These are phyloP conservation scores for Pilaira anomala DNA, from an alignment of 192 early-diverging fungal species.

Conservation along the genomic window DNA sequence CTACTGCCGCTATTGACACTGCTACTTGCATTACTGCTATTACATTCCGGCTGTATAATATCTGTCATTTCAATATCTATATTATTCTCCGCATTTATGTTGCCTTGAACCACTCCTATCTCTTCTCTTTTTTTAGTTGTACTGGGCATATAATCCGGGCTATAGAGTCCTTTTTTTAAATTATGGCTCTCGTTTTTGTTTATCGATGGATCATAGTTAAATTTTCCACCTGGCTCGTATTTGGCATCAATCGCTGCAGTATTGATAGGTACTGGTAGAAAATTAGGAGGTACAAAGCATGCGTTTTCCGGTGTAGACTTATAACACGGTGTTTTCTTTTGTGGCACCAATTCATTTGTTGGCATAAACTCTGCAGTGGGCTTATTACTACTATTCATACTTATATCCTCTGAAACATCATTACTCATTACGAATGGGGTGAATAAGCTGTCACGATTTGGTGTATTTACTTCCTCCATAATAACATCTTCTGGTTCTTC, in stretches of 20 bases:
- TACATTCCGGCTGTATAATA: neutral
- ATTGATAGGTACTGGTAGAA: conserved; percentile 18
- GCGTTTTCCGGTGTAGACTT: neutral
- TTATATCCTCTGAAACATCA: too few species aligned
- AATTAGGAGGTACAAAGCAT: conserved; percentile 23
- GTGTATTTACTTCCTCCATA: too few species aligned
- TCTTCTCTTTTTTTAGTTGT: neutral
- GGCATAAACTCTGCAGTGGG: too few species aligned
- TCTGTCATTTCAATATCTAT: too few species aligned
- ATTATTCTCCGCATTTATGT: too few species aligned
- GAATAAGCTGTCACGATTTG: too few species aligned
- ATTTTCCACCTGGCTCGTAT: conserved; percentile 32
- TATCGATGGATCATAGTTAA: conserved; percentile 15
- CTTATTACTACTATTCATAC: too few species aligned
- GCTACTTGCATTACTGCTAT: conserved; percentile 6
- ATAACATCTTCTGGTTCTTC: neutral
- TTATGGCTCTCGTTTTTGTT: neutral
- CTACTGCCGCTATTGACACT: neutral
- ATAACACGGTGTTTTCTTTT: neutral
- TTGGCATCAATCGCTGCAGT: conserved; percentile 22
- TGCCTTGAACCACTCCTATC: neutral
- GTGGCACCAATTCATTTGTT: too few species aligned
- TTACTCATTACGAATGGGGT: neutral
- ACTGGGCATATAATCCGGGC: conserved; percentile 30
- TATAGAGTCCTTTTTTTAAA: conserved; percentile 13